Evolutionary conservation across 116 monocot genomes (phyloP).

Genomic region (Zostera marina): DNA sequence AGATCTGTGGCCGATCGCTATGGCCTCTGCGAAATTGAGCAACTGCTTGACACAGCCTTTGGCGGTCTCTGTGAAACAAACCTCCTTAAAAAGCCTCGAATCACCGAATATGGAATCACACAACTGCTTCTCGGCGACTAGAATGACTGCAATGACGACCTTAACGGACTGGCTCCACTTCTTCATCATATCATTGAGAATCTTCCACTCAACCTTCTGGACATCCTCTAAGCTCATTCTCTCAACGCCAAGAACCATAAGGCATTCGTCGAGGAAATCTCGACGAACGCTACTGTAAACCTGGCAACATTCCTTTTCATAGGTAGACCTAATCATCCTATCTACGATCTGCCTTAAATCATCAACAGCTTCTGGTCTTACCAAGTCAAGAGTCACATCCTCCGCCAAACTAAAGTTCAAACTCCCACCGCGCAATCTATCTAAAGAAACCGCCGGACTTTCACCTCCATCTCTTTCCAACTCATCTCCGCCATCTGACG

Average conservation of each 20-base stretch:
- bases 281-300: constrained; percentile 51
- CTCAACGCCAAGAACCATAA: constrained; percentile 47
- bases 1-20: constrained; percentile 40
- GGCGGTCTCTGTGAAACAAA: constrained; percentile 43
- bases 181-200: constrained; percentile 49
- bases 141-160: constrained; percentile 25
- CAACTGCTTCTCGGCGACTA: constrained; percentile 38
- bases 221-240: constrained; percentile 73
- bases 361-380: constrained; percentile 24
- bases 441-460: background rate
- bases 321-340: constrained; percentile 38
- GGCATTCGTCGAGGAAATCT: constrained; percentile 59
- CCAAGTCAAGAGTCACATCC: constrained; percentile 21
- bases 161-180: constrained; percentile 61
- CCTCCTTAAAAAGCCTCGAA: constrained; percentile 22
- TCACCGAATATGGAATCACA: constrained; percentile 33
- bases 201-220: constrained; percentile 47
- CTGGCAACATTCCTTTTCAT: constrained; percentile 48
- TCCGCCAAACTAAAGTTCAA: constrained; percentile 7
- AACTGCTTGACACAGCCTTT: constrained; percentile 63
- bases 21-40: constrained; percentile 69
- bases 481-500: constrained; percentile 2
- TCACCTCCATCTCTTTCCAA: constrained; percentile 17
- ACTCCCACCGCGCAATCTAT: constrained; percentile 3
- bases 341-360: constrained; percentile 42